Evolutionary conservation across 352 stramenopile species (phyloP), one percentile per base, ranked within the genome.

Genomic region (Phytopythium mirpurense): DNA sequence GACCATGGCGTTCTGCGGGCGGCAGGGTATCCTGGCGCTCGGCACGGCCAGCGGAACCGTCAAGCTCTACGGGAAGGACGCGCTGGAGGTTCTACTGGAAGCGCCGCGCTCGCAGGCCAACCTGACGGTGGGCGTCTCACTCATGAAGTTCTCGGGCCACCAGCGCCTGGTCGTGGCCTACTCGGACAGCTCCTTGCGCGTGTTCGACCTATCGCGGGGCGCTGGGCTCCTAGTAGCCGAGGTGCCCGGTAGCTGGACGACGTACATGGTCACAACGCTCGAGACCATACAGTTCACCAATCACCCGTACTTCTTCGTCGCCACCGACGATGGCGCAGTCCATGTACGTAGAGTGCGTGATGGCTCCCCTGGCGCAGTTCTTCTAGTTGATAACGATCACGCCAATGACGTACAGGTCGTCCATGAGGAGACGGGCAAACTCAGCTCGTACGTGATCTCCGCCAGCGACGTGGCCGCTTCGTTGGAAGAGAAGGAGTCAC

Each of bases 291-390:
- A 40, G 40, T 86, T 85, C 55, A 54, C 58, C 15, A 68, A 74
- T 19, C 83, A 76, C 35, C 72, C 75, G 32, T 93, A 79, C 54
- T 78, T 88, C 49, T 90, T 88, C 36, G 70, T 88, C 14, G 79
- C 83, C 14, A 76, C 82, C 16, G 78, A 90, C 54, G 76, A 93
- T 27, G 76, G 78, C 19, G 63, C 77, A 10, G 54, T 90, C 34
- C 69, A 80, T 19, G 74, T 85, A 68, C 29, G 60, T 24, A 1
- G 44, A n/a, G 10, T 2, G 9, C 10, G 37, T 35, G 26, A 14
- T 21, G 23, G 42, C 3, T 18, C 15, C 0, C 24, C 0, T 48
- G 6, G 24, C 6, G 7, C 1, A 19, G 21, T 27, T 53, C 26
- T 32, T n/a, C 3, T 19, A 2, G 18, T 51, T 4, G 12, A 19